Evolutionary conservation across 768 basidiomycete species (phyloP), one percentile per base, ranked within the genome.

Genomic region (Hydnum rufescens): DNA sequence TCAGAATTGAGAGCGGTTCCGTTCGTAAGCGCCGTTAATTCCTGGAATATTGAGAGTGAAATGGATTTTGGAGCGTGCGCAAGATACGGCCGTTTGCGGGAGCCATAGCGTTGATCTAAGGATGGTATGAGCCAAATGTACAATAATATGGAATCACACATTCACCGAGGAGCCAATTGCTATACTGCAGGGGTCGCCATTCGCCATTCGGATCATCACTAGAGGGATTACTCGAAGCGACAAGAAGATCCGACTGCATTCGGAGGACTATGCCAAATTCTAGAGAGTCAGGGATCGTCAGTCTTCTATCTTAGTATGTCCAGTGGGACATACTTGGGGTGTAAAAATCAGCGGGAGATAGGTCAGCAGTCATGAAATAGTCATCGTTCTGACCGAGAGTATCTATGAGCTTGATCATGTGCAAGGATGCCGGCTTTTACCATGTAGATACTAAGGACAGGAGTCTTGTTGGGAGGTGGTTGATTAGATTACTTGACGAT

Each of bases 311-410:
- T n/a, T n/a, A 30, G 42, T 31, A n/a, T 34, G 13, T 2, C 42
- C 39, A 47, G 44, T 39, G n/a, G 59, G 36, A 13, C 31, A 19
- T 48, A 53, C 53, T 19, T 32, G 44, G 42, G 4, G 22, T 23
- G 34, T 43, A 53, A 32, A 51, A 54, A 22, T 34, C 13, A 2
- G n/a, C 19, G 5, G 42, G 19, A 1, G 29, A 4, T 16, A 55
- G 13, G 23, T 19, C 51, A 26, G 19, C 23, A 31, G 49, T 43
- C 3, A 62, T 32, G 57, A 60, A 62, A 50, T 58, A 53, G 51
- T 63, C 62, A 46, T 63, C 61, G 53, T 63, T 63, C 48, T 59
- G 52, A 42, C 57, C 55, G 3, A 59, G 25, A 0, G 52, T 43
- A 4, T 42, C 53, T 5, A 31, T 22, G 25, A 32, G 6, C 23